These are phyloP conservation scores for Phytophthora pisi DNA, from an alignment of 352 stramenopile genomes.

Conservation along the genomic window DNA sequence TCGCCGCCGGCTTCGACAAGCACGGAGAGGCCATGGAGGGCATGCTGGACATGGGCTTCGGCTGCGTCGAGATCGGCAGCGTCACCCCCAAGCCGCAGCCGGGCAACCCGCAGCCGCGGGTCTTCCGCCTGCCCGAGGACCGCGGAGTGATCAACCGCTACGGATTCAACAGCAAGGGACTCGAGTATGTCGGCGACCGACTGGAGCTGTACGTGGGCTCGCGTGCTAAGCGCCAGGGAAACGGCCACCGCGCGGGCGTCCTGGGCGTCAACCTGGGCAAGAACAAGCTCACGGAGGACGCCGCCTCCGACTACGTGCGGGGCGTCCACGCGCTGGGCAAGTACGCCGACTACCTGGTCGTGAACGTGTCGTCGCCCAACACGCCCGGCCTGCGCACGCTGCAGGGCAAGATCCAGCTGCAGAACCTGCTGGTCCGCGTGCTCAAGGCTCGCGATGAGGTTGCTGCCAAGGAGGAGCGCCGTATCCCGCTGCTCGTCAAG, in stretches of 20 bases:
- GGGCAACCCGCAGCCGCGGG: slow-evolving; percentile 96
- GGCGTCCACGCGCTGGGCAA: slow-evolving; percentile 92
- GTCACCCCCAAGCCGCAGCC: slow-evolving; percentile 94
- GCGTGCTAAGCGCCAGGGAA: slow-evolving; percentile 34
- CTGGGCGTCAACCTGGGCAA: slow-evolving; percentile 98
- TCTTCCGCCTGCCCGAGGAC: slow-evolving; percentile 96
- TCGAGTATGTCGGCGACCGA: slow-evolving; percentile 76
- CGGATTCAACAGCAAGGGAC: slow-evolving; percentile 97
- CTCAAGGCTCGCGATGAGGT: slow-evolving; percentile 72
- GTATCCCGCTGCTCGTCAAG: slow-evolving; percentile 96
- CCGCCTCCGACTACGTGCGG: slow-evolving; percentile 88
- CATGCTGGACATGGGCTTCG: slow-evolving; percentile 95
- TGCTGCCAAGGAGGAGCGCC: slow-evolving; percentile 53
- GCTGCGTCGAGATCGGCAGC: slow-evolving; percentile 95
- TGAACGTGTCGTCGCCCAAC: slow-evolving; percentile 98
- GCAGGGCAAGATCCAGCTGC: slow-evolving; percentile 84
- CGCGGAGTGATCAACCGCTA: slow-evolving; percentile 97
- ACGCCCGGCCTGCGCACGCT: slow-evolving; percentile 89
- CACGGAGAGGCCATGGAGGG: slow-evolving; percentile 93
- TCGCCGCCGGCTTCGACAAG: slow-evolving; percentile 99
- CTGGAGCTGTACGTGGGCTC: slow-evolving; percentile 65
- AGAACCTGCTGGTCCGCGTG: slow-evolving; percentile 75
- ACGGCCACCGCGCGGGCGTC: slow-evolving; percentile 72
- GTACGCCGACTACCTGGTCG: slow-evolving; percentile 97
- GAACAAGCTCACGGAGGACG: slow-evolving; percentile 94